These are phyloP conservation scores for Arachnomyces sp. DNA, from an alignment of 2,329 filamentous ascomycete genomes.

Conservation along the genomic window DNA sequence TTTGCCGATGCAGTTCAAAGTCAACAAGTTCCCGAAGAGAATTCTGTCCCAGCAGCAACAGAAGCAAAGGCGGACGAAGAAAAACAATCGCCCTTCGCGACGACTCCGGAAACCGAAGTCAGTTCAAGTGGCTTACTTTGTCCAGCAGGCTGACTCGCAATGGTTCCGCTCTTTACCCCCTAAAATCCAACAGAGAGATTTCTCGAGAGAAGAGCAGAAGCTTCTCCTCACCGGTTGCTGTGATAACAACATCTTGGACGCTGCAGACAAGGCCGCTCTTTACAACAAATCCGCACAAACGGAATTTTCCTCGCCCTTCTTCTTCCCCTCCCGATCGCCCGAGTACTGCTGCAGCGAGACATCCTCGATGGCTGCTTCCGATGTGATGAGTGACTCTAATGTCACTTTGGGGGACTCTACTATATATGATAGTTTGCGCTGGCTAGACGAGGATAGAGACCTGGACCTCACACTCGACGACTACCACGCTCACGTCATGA, in stretches of 20 bases:
- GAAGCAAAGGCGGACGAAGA: not conserved
- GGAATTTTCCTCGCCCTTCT: slow-evolving; percentile 22
- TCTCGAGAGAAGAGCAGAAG: slow-evolving; percentile 63
- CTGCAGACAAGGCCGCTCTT: slow-evolving; percentile 48
- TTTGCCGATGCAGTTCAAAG: too few species aligned
- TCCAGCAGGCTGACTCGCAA: slow-evolving; percentile 50
- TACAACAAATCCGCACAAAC: slow-evolving; percentile 39
- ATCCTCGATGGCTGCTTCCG: slow-evolving; percentile 14
- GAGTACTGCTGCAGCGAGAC: slow-evolving; percentile 2
- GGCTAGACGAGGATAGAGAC: slow-evolving; percentile 65
- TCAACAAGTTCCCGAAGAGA: too few species aligned
- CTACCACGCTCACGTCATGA: slow-evolving; percentile 54
- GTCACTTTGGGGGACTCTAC: slow-evolving; percentile 46
- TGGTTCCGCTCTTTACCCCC: slow-evolving; percentile 65
- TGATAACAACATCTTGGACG: slow-evolving; percentile 48
- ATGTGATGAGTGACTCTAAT: slow-evolving; percentile 23
- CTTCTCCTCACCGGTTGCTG: slow-evolving; percentile 46
- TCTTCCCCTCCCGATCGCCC: slow-evolving; percentile 9
- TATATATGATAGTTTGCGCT: slow-evolving; percentile 57
- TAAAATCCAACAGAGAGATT: slow-evolving; percentile 62
- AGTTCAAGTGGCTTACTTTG: slow-evolving; percentile 28
- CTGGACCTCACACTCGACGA: slow-evolving; percentile 64
- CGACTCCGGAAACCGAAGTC: slow-evolving; percentile 29
- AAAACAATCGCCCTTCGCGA: slow-evolving; percentile 4
- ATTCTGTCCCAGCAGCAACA: too few species aligned